Base-by-base conservation (phyloP, 768 basidiomycete species). In the Tephrocybe sp. region DNA sequence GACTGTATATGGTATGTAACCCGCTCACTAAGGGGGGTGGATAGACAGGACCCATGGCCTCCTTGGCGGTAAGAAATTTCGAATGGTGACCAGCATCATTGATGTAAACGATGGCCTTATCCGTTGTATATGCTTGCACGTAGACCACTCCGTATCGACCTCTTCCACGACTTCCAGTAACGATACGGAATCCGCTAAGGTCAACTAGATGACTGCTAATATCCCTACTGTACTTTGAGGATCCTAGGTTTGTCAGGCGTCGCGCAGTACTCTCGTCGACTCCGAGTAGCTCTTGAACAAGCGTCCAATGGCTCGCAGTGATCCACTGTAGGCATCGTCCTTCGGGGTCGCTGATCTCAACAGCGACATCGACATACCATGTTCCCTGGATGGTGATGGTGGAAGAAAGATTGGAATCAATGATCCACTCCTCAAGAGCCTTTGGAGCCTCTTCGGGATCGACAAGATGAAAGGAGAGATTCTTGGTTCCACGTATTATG, bases 281-380 rank as follows among this genome's bases (percentile, higher is more conserved):
- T 22, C 1, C 10, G 19, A 0, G 54, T 60, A 5, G 12, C 33
- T 60, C 57, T 63, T 16, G 58, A n/a, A n/a, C n/a, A n/a, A n/a
- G n/a, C n/a, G n/a, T n/a, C n/a, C n/a, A n/a, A n/a, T n/a, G n/a
- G n/a, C n/a, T n/a, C n/a, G n/a, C n/a, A n/a, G n/a, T n/a, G n/a
- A n/a, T n/a, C n/a, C n/a, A n/a, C n/a, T n/a, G 54, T 0, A 65
- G 45, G 33, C 59, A 60, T 1, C 48, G 9, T 1, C 35, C 34
- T 0, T 23, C n/a, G 1, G 16, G 2, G 23, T 52, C 53, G 31
- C 32, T 45, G 17, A 67, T 52, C 39, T 67, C 58, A 3, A 63
- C 26, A 1, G 53, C 60, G 1, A 65, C 52, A 39, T 67, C 60
- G 8, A 65, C 49, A 13, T 38, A 67, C 64, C 62, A 67, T 0